phyloP scores from a whole-genome alignment of 2,329 filamentous ascomycete genomes.

The Fusarium haematococcum region DNA sequence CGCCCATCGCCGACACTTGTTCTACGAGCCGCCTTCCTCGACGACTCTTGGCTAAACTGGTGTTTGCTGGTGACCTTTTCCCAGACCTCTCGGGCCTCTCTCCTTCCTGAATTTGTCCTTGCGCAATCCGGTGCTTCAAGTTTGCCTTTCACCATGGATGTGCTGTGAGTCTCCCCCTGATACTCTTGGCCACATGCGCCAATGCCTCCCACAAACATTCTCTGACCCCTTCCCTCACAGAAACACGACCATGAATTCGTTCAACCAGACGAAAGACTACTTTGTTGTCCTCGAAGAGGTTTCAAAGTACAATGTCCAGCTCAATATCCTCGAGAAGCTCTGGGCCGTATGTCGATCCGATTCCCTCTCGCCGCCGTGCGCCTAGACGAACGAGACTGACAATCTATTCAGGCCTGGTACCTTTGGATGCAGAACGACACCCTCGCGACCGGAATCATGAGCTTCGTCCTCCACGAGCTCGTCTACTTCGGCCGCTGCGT shows the following conservation, averaged over 20 bases:
- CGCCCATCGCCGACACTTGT: constrained; percentile 37
- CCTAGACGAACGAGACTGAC: constrained; percentile 29
- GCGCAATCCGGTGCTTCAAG: neutral
- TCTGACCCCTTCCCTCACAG: constrained; percentile 48
- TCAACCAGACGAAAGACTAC: constrained; percentile 65
- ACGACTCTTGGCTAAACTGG: constrained; percentile 39
- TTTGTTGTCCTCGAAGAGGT: constrained; percentile 72
- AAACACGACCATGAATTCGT: constrained; percentile 62
- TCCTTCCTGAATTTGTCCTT: constrained; percentile 20
- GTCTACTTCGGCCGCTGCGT: constrained; percentile 94
- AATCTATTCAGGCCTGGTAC: constrained; percentile 81
- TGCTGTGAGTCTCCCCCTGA: constrained; percentile 43
- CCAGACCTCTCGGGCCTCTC: constrained; percentile 11
- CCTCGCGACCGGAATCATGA: constrained; percentile 96
- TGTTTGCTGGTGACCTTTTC: constrained; percentile 32
- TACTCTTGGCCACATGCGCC: constrained; percentile 13
- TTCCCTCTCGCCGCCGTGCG: constrained; percentile 2
- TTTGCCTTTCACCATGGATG: constrained; percentile 36
- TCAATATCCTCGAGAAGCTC: constrained; percentile 87
- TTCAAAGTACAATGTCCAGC: constrained; percentile 81
- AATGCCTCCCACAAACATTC: constrained; percentile 6
- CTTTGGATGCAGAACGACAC: constrained; percentile 98
- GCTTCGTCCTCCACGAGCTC: constrained; percentile 92
- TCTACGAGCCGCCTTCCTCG: constrained; percentile 31
- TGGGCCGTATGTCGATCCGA: constrained; percentile 76